Evolutionary conservation across 768 basidiomycete genomes (phyloP), one percentile per base, ranked within the genome.

Genomic region (Tylopilus subfusipes): DNA sequence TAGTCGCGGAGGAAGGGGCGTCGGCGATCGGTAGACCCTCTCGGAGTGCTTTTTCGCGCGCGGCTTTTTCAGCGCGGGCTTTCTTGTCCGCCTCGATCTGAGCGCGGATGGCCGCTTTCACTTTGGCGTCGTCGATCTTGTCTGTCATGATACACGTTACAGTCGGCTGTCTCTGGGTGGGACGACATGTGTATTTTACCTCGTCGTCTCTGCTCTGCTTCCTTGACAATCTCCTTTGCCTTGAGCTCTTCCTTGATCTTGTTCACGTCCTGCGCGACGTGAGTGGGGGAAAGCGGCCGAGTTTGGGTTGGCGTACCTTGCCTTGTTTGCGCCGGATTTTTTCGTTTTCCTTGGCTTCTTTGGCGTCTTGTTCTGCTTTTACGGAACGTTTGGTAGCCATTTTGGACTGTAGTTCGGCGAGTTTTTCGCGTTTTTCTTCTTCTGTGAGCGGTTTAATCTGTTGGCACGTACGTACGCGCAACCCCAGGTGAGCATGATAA

Each of bases 21-120:
- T 76, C 73, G 22, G 76, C 62, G 19, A 76, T 64, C n/a, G 74
- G 66, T 50, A 75, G 75, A 1, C 95, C 95, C 33, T 96, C 93
- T 30, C 95, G 82, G 8, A 95, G 68, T 0, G 94, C 95, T 68
- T 98, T 98, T 72, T 98, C 96, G 44, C 85, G 76, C 0, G 94
- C 94, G 2, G 85, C 78, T 64, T 90, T 94, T 66, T 89, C 93
- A 0, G 92, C 92, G 19, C 96, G 84, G 10, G 83, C 86, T 49
- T 82, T 82, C 74, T 94, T 98, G 76, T 97, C 95, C 0, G 86
- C 90, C 71, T 95, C 94, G 60, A 98, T 97, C 69, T 97, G 94
- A 1, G 89, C 91, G 67, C 93, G 93, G 65, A 98, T 77, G 1
- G 90, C 89, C 4, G 90, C 91, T 58, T 76, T 84, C 2, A 93